Base-by-base conservation (phyloP, 2,329 filamentous ascomycete genomes). In the Didymella segeticola region DNA sequence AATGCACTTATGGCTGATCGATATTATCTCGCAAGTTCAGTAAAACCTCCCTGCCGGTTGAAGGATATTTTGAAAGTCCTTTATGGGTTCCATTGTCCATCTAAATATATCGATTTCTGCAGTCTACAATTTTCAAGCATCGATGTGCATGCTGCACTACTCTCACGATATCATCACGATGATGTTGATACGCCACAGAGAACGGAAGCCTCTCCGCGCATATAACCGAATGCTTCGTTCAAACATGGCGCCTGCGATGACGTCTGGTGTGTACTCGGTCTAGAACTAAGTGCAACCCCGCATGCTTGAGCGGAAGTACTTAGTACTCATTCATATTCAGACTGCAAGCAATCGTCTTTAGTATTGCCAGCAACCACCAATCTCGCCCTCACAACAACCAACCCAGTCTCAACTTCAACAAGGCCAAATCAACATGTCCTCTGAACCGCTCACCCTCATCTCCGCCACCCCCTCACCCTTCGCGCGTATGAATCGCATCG, bases 401-500 rank as follows among this genome's bases (percentile, higher is more conserved):
- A 12, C 22, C 23, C 4, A 42, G 25, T 6, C 1, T 37, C 19
- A 30, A 47, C 25, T 20, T n/a, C 12, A n/a, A 37, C 3, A 23
- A 5, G 10, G 5, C 25, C 25, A n/a, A 5, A 2, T 20, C 25
- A 47, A 25, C 38, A 53, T 53, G 43, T 37, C 51, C 2, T 19
- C 38, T 17, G 12, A 42, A 10, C 43, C 57, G 11, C 55, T 62
- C 5, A 60, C 43, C 17, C 59, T 64, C n/a, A 62, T 66, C 19
- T 63, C 57, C 43, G 73, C 74, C 8, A 74, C 74, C 2, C 72
- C 74, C 14, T 75, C 72, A 2, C 75, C 74, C 8, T 77, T 76
- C 56, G 75, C 76, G 8, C 72, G 75, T 36, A 77, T 78, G 67
- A 72, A 77, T 33, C 70, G 75, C 58, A 77, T 78, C 27, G 68